Percentiles rank a stretch among this genome's conserved stretches.
These are phyloP conservation scores for Phaeomoniella chlamydospora DNA, from an alignment of 2,329 filamentous ascomycete genomes.

Conservation along the genomic window DNA sequence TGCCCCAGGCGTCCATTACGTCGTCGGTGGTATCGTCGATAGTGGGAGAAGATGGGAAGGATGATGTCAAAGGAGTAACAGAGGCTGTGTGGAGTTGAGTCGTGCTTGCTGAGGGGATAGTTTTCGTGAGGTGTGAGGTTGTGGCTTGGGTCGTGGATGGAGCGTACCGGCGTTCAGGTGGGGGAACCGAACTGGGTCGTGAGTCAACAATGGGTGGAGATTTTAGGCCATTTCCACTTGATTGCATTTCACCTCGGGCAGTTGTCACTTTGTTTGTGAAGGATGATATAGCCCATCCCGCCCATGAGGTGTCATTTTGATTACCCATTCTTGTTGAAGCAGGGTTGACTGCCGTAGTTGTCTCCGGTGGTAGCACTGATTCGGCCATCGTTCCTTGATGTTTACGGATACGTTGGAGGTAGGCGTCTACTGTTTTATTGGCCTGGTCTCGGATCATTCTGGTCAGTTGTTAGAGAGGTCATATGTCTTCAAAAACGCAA, in stretches of 20 bases:
- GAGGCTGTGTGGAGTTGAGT: too few species aligned
- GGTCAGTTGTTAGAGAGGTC: constrained; percentile 4
- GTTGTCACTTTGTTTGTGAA: constrained; percentile 89
- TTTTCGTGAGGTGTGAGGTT: not conserved
- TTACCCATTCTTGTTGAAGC: constrained; percentile 62
- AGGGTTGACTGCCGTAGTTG: constrained; percentile 22
- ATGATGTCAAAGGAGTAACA: too few species aligned
- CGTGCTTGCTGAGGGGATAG: not conserved
- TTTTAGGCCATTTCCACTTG: constrained; percentile 33
- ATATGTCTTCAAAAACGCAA: not conserved
- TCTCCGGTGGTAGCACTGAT: constrained; percentile 49
- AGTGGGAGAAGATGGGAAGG: not conserved
- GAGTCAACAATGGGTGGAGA: constrained; percentile 24
- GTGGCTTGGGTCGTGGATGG: not conserved
- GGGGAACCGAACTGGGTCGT: constrained; percentile 35
- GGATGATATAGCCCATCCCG: constrained; percentile 95
- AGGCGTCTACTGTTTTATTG: constrained; percentile 75
- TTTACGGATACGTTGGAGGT: constrained; percentile 70
- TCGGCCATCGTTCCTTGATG: constrained; percentile 67
- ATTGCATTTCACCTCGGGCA: constrained; percentile 74
- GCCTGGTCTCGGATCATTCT: constrained; percentile 76
- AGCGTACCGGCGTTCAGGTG: constrained; percentile 6
- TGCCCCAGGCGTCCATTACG: constrained; percentile 63
- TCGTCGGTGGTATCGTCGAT: constrained; percentile 33
- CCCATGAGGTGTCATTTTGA: constrained; percentile 63